phyloP scores from a whole-genome alignment of 345 rosid species.

The Eucalyptus virginea region DNA sequence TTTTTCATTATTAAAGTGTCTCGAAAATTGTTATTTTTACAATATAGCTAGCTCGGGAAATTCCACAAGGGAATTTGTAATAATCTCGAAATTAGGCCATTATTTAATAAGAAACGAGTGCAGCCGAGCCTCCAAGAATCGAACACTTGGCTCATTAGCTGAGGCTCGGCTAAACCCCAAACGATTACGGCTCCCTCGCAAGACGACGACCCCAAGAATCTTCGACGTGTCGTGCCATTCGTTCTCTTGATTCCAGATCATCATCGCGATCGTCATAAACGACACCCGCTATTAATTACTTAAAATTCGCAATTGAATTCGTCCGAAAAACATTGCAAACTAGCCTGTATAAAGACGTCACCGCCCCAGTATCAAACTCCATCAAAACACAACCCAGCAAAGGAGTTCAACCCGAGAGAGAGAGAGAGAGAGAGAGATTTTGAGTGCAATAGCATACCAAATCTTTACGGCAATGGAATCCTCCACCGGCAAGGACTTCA shows the following conservation, averaged over 20 bases:
- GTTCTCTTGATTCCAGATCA: not conserved
- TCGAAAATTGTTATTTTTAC: not conserved
- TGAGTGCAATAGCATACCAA: not conserved
- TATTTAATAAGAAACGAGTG: not conserved
- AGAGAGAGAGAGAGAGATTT: not conserved
- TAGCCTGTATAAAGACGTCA: not conserved
- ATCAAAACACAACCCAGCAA: not conserved
- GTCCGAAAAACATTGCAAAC: not conserved
- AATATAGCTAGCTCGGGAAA: not conserved
- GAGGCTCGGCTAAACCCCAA: not conserved
- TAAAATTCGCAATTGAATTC: not conserved
- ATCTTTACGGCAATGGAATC: conserved; percentile 9
- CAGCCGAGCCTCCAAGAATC: not conserved
- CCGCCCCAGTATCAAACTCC: not conserved
- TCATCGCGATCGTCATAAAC: not conserved
- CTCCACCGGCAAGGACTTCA: conserved; percentile 31
- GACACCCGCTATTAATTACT: not conserved
- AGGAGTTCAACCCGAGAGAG: not conserved
- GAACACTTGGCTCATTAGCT: not conserved
- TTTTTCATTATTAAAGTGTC: not conserved
- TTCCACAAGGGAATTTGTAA: not conserved
- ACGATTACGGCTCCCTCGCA: not conserved
- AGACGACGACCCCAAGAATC: not conserved
- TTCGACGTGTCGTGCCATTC: not conserved
- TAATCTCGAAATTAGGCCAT: not conserved